phyloP scores from a whole-genome alignment of 257 asterid species.

The Fraxinus cuspidata region DNA sequence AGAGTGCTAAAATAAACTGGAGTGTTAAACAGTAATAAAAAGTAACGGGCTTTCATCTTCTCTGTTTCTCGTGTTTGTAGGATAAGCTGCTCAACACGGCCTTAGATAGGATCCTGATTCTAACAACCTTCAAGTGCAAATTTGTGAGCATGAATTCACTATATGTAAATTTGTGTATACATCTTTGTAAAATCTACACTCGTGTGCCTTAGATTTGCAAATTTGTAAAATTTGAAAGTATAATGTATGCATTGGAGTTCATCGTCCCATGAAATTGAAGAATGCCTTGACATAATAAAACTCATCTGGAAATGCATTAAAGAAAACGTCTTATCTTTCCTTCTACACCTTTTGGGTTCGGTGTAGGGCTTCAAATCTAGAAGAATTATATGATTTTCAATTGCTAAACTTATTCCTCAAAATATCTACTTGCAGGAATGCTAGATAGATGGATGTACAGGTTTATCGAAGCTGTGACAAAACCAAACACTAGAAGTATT shows the following conservation, averaged over 20 bases:
- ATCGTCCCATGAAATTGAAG: neutral
- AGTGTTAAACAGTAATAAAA: neutral
- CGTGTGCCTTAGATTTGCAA: neutral
- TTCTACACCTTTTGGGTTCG: neutral
- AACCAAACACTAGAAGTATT: conserved; percentile 54
- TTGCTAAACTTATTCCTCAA: neutral
- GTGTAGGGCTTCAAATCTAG: neutral
- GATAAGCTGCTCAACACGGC: neutral
- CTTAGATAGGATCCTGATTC: neutral
- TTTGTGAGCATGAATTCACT: no score
- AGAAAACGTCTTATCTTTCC: neutral
- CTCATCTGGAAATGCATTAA: conserved; percentile 3
- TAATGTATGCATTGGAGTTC: neutral
- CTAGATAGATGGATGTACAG: conserved; percentile 93
- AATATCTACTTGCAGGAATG: conserved; percentile 60
- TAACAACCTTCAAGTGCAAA: no score
- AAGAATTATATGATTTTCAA: neutral
- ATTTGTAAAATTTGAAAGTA: neutral
- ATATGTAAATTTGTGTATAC: neutral
- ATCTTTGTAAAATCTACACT: neutral
- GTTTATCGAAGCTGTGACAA: conserved; percentile 63
- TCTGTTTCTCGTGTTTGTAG: neutral
- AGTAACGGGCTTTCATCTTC: neutral
- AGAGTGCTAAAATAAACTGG: neutral
- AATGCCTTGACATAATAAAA: neutral